phyloP scores from a whole-genome alignment of 75 land plant species.

The Azolla pinnata region DNA sequence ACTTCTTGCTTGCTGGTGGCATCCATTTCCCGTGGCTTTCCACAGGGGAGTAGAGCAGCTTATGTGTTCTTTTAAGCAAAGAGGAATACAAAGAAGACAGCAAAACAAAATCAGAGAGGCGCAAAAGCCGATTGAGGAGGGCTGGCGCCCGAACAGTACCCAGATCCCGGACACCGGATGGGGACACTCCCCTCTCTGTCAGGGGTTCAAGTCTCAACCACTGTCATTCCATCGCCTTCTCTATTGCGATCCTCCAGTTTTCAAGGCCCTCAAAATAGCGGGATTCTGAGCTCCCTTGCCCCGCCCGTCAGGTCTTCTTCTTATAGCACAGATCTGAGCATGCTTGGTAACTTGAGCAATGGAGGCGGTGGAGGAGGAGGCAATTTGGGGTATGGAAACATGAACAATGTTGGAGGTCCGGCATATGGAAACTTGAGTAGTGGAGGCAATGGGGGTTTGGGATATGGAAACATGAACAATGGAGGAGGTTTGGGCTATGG shows the following conservation, averaged over 20 bases:
- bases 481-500: not conserved
- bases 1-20: too few species aligned
- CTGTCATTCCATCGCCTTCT: constrained; percentile 2
- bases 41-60: too few species aligned
- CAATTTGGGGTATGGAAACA: not conserved
- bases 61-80: too few species aligned
- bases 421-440: not conserved
- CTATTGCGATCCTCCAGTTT: too few species aligned
- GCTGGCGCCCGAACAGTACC: constrained; percentile 48
- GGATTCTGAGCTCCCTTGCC: not conserved
- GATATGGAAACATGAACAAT: not conserved
- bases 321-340: not conserved
- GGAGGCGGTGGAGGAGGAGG: not conserved
- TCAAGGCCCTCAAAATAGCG: too few species aligned
- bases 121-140: constrained; percentile 13
- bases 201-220: constrained; percentile 24
- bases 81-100: too few species aligned
- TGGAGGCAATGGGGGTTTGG: not conserved
- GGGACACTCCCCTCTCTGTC: constrained; percentile 45
- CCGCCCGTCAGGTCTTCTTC: not conserved
- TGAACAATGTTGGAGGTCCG: not conserved
- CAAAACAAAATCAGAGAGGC: not conserved
- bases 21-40: too few species aligned
- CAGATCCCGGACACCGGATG: constrained; percentile 49
- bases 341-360: constrained; percentile 11